Evolutionary conservation across 2,329 filamentous ascomycete species (phyloP).

Genomic region (Biscogniauxia mediterranea): DNA sequence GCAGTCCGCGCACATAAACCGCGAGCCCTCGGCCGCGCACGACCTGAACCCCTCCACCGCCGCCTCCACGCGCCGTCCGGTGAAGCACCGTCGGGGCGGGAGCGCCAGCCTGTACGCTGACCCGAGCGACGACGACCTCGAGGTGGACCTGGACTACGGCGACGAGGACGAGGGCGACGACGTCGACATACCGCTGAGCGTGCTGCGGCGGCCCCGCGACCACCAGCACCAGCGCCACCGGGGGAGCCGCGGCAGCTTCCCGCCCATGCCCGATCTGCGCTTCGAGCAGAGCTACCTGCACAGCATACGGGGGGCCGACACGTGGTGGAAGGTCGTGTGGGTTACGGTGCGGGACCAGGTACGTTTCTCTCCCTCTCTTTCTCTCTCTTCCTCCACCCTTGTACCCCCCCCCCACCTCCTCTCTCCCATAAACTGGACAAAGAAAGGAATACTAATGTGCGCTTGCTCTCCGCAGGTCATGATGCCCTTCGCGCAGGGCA

Average conservation of each 20-base stretch:
- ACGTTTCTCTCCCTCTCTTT: constrained; percentile 22
- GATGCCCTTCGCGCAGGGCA: constrained; percentile 83
- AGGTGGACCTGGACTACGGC: constrained; percentile 44
- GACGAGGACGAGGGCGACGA: constrained; percentile 63
- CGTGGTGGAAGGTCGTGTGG: constrained; percentile 74
- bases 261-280: constrained; percentile 79
- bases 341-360: constrained; percentile 92
- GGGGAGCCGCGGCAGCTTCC: constrained; percentile 34
- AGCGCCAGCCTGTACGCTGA: constrained; percentile 23
- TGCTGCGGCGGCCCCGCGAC: constrained; percentile 43
- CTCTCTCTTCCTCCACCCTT: background rate
- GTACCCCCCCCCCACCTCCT: background rate
- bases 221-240: background rate
- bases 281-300: constrained; percentile 98
- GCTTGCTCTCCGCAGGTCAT: constrained; percentile 60
- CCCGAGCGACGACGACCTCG: constrained; percentile 36
- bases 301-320: constrained; percentile 77
- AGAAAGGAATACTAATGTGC: background rate
- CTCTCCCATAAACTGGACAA: no score
- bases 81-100: constrained; percentile 37
- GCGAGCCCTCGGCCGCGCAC: constrained; percentile 65
- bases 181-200: constrained; percentile 52
- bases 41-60: constrained; percentile 81
- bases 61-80: constrained; percentile 64
- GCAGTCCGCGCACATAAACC: constrained; percentile 77